Base-by-base conservation (phyloP, 306 rosid species). In the Cotoneaster glaucophyllus region DNA sequence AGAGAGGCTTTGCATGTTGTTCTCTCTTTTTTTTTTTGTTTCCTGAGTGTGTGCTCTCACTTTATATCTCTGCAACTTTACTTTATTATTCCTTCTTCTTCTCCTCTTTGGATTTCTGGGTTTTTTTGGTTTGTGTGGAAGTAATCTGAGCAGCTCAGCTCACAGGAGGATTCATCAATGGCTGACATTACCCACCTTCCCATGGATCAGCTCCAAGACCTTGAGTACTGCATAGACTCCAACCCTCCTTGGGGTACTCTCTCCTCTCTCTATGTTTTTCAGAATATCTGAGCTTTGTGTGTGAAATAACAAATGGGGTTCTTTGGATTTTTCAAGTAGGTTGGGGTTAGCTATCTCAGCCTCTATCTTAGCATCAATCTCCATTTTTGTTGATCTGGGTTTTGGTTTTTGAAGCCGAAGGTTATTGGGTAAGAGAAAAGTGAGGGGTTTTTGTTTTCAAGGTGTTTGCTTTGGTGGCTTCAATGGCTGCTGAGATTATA, bases 201-300 rank as follows among this genome's bases (percentile, higher is more conserved):
- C 79, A 95, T 95, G 98, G 98, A 95, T 80, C 98, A 95, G 75
- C 97, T 95, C 68, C 97, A 95, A 79, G 98, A 95, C 92, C 98
- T 95, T 70, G 97, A 95, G 77, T 95, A 89, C 79, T 95, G 98
- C 84, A 86, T 95, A 84, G 98, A 95, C 92, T 95, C 98, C 57
- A 95, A 95, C 79, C 98, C 98, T 70, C 91, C 98, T 4, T 95
- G 97, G 98, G 92, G 98, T 95, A 89, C 15, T 66, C 69, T 77
- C 57, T 72, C 61, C 19, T 59, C 48, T 2, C 32, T 13, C 52
- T 15, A 14, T 26, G 13, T 4, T 19, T 28, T 56, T 82, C 50
- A 76, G 11, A 41, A 41, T 41, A 41, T 8, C 63, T 28, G 34
- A 58, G 29, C 52, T 71, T 48, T 5, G 6, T 32, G 6, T 57